Conservation (phyloP, 2,329 filamentous ascomycete species). For the Chaetomium olivaceum region DNA sequence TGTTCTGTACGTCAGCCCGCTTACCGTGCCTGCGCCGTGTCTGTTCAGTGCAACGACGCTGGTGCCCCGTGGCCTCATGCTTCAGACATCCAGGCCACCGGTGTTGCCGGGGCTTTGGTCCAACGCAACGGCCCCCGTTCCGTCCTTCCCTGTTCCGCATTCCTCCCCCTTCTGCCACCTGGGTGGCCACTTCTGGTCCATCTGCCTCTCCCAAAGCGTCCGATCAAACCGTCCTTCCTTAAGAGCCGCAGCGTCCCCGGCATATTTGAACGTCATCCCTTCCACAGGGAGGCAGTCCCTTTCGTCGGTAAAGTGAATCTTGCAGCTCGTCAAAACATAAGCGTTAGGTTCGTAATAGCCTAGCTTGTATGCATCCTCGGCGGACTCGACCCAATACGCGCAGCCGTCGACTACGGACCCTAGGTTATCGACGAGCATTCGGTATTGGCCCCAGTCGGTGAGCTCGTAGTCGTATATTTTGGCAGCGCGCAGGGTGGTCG, state of each 20-base stretch:
- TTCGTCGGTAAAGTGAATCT: conserved; percentile 11
- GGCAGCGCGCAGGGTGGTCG: conserved; percentile 4
- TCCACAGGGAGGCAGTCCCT: background rate
- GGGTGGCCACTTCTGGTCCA: conserved; percentile 15
- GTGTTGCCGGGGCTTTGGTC: too few species aligned
- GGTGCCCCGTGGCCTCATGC: too few species aligned
- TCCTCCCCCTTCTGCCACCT: background rate
- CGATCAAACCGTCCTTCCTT: conserved; percentile 17
- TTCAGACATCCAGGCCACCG: too few species aligned
- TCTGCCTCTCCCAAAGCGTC: conserved; percentile 15
- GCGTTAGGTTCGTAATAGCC: conserved; percentile 21
- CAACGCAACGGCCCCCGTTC: too few species aligned
- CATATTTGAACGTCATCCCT: conserved; percentile 19
- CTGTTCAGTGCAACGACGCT: too few species aligned
- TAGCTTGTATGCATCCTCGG: conserved; percentile 14
- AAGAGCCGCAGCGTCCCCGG: conserved; percentile 11
- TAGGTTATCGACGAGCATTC: conserved; percentile 9
- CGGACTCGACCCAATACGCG: conserved; percentile 3
- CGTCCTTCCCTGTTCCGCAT: too few species aligned
- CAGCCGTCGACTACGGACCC: background rate
- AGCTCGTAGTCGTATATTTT: conserved; percentile 16
- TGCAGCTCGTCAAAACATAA: conserved; percentile 4
- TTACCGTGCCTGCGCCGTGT: too few species aligned
- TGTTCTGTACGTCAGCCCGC: too few species aligned
- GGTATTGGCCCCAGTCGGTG: conserved; percentile 19